A percentile compares a stretch with the other conserved stretches of the same genome.
Conservation (phyloP, 768 basidiomycete genomes). For the Pleurotus giganteus region DNA sequence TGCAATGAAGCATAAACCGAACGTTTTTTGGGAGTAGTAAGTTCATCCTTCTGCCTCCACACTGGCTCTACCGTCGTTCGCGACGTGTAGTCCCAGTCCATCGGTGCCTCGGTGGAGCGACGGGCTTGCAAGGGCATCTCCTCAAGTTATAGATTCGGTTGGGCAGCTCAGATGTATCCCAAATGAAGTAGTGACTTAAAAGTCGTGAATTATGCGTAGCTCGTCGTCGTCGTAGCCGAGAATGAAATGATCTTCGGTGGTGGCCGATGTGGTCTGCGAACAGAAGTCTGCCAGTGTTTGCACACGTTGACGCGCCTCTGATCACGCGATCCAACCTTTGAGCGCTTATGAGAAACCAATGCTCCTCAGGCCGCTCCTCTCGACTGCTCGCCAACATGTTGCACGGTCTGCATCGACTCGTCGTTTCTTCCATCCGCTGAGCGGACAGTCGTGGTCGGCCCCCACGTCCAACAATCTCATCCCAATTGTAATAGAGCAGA, state of each 20-base stretch:
- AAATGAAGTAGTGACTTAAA: no score
- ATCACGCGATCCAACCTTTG: constrained; percentile 1
- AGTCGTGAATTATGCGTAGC: not conserved
- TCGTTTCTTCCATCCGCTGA: constrained; percentile 49
- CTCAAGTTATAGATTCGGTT: no score
- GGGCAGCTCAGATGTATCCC: no score
- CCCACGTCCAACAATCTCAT: constrained; percentile 65
- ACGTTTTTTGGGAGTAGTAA: constrained; percentile 70
- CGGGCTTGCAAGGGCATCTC: constrained; percentile 18
- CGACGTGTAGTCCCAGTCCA: constrained; percentile 87
- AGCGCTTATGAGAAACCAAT: not conserved
- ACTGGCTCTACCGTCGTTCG: constrained; percentile 55
- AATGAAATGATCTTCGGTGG: not conserved
- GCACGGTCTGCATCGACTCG: constrained; percentile 25
- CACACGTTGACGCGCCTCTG: constrained; percentile 2
- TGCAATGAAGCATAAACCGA: constrained; percentile 24
- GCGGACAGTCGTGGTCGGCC: constrained; percentile 39
- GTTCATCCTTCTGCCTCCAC: constrained; percentile 52
- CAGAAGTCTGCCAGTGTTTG: not conserved
- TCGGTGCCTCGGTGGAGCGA: constrained; percentile 78
- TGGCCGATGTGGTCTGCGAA: not conserved
- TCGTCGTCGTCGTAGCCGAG: not conserved
- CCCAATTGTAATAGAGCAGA: constrained; percentile 93
- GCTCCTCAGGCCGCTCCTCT: not conserved
- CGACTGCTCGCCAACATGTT: not conserved